Percentiles rank a stretch among this genome's conserved stretches.
Evolutionary conservation across 2,329 filamentous ascomycete species (phyloP).

Genomic region (Colletotrichum euphorbiae): DNA sequence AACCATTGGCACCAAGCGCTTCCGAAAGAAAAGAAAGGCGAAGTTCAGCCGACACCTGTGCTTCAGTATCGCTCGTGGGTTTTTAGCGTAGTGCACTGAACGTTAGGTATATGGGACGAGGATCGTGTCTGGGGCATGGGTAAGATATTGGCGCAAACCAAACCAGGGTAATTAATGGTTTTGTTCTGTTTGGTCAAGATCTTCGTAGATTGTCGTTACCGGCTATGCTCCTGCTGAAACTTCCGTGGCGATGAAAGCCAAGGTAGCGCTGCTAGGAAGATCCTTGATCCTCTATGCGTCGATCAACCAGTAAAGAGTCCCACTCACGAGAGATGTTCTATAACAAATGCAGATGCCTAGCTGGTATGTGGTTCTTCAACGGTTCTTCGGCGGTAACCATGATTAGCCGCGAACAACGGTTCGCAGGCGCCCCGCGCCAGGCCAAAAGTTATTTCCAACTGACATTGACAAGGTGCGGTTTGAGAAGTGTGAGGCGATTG

Average conservation of each 20-base stretch:
- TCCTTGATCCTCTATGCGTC: neutral
- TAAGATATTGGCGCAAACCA: neutral
- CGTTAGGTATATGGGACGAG: neutral
- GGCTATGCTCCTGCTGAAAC: no score
- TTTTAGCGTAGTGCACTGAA: neutral
- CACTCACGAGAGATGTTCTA: no score
- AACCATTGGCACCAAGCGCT: neutral
- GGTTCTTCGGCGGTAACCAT: no score
- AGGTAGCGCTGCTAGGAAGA: neutral
- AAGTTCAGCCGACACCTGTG: conserved; percentile 1
- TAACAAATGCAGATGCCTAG: neutral
- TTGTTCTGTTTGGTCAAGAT: no score
- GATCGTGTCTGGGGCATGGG: neutral
- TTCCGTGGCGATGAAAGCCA: no score
- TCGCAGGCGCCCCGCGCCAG: neutral
- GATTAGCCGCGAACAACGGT: neutral
- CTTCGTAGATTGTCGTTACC: no score
- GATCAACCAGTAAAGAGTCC: neutral
- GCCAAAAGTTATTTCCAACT: neutral
- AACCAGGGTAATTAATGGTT: no score
- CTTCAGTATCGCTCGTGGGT: neutral
- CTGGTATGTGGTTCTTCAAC: no score
- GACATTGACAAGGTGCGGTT: neutral
- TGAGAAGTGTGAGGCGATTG: neutral
- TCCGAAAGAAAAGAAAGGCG: neutral